Conservation (phyloP, 768 basidiomycete genomes). For the Suillus fuscotomentosus region DNA sequence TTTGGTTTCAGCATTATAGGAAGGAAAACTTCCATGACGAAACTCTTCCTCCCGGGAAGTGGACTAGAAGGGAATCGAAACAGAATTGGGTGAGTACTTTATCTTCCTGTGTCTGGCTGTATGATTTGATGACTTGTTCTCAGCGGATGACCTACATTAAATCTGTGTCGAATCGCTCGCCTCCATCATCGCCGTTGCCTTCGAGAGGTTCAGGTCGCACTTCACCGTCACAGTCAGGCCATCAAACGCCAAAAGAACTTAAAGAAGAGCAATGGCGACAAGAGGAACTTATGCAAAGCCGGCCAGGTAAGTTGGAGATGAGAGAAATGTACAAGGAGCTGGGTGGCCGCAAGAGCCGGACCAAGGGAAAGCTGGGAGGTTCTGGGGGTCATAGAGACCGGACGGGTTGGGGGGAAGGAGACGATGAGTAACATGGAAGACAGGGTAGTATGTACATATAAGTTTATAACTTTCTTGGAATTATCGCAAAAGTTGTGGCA, state of each 20-base stretch:
- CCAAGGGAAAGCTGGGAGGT: constrained; percentile 73
- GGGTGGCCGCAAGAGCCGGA: constrained; percentile 76
- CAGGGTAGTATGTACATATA: not conserved
- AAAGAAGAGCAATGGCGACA: constrained; percentile 74
- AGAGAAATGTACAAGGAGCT: constrained; percentile 90
- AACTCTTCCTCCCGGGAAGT: constrained; percentile 76
- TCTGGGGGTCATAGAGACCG: constrained; percentile 65
- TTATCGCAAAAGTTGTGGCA: not conserved
- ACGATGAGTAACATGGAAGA: constrained; percentile 11
- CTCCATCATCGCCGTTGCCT: constrained; percentile 36
- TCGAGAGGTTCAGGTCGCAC: constrained; percentile 47
- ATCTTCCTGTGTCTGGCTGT: constrained; percentile 5
- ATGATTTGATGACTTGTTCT: constrained; percentile 2
- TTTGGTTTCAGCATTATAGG: constrained; percentile 93
- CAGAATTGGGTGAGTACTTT: constrained; percentile 72
- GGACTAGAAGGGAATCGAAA: constrained; percentile 93
- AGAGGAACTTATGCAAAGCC: constrained; percentile 44
- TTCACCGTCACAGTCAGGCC: constrained; percentile 54
- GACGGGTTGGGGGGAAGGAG: constrained; percentile 67
- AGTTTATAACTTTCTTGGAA: not conserved
- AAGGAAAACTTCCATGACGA: constrained; percentile 85
- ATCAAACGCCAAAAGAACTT: constrained; percentile 76
- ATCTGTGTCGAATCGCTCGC: constrained; percentile 37
- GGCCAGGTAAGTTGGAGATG: constrained; percentile 81
- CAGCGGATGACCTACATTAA: constrained; percentile 54